These are phyloP conservation scores for Nemania sp. DNA, from an alignment of 2,329 filamentous ascomycete species.

Conservation along the genomic window DNA sequence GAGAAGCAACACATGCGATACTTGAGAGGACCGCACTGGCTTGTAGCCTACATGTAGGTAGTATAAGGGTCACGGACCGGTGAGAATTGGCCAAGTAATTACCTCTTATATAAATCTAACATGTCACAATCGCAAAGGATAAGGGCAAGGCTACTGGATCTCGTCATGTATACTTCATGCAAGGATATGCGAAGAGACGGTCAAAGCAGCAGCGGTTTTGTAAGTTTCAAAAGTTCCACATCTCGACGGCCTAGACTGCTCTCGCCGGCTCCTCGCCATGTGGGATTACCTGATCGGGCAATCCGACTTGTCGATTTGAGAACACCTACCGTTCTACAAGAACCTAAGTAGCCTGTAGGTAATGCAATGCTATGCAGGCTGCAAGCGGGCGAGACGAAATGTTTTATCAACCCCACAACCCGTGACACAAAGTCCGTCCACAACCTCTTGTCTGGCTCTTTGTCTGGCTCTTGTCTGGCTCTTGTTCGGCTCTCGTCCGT, in stretches of 20 bases:
- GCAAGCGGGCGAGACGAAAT: not conserved
- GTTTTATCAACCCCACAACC: conserved; percentile 12
- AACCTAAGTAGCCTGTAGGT: not conserved
- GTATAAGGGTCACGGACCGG: conserved; percentile 7
- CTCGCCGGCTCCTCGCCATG: conserved; percentile 16
- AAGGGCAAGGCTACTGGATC: not conserved
- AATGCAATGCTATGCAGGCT: not conserved
- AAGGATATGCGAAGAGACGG: not conserved
- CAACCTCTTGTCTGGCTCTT: too few species aligned
- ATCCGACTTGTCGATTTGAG: conserved; percentile 27
- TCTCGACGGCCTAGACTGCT: conserved; percentile 23
- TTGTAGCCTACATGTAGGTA: too few species aligned
- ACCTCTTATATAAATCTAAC: not conserved
- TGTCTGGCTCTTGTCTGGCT: too few species aligned
- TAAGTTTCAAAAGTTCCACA: not conserved
- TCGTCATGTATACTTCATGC: not conserved
- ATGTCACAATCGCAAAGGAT: not conserved
- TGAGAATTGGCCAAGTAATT: conserved; percentile 3
- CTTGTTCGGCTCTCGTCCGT: not conserved
- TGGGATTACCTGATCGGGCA: conserved; percentile 33
- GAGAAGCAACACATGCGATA: too few species aligned
- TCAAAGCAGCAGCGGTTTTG: not conserved
- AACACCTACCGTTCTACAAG: not conserved
- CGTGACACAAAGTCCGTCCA: too few species aligned
- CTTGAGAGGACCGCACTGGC: too few species aligned